phyloP scores from a whole-genome alignment of 1,284 basidiomycete species.

The Erythrobasidium hasegawianum region DNA sequence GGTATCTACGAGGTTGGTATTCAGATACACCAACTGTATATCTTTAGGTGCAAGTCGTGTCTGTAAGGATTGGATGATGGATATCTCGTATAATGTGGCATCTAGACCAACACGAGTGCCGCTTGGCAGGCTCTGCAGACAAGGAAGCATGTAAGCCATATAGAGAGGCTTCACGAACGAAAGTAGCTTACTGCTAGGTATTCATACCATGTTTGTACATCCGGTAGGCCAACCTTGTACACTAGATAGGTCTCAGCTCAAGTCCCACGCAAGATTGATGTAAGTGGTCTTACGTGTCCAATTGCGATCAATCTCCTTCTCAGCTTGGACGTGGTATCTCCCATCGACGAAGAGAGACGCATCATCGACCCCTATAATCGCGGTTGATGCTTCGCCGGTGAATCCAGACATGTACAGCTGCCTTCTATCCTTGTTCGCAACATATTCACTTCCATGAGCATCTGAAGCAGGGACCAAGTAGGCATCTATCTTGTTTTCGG shows the following conservation, averaged over 20 bases:
- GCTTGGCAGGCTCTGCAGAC: constrained; percentile 4
- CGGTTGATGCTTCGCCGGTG: constrained; percentile 78
- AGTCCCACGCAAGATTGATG: neutral
- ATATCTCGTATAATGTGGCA: constrained; percentile 59
- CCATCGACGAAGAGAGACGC: constrained; percentile 59
- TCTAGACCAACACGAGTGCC: constrained; percentile 61
- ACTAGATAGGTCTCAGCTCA: constrained; percentile 55
- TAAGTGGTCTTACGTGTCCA: constrained; percentile 1
- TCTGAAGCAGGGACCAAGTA: constrained; percentile 23
- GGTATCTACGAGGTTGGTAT: constrained; percentile 76
- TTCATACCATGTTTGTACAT: constrained; percentile 85
- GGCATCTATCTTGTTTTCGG: constrained; percentile 19
- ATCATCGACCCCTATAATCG: constrained; percentile 33
- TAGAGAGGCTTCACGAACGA: neutral
- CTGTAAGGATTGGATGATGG: constrained; percentile 8
- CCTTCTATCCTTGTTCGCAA: constrained; percentile 22
- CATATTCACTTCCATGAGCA: constrained; percentile 21
- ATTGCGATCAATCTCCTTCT: constrained; percentile 70
- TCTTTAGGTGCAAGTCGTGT: neutral
- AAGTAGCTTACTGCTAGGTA: constrained; percentile 61
- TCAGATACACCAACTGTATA: constrained; percentile 54
- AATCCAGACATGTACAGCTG: constrained; percentile 53
- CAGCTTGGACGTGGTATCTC: constrained; percentile 88
- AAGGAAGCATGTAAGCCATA: neutral
- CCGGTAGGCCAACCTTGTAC: constrained; percentile 83